Conservation (phyloP, 495 filamentous ascomycete species). For the Hypomontagnella monticulosa region DNA sequence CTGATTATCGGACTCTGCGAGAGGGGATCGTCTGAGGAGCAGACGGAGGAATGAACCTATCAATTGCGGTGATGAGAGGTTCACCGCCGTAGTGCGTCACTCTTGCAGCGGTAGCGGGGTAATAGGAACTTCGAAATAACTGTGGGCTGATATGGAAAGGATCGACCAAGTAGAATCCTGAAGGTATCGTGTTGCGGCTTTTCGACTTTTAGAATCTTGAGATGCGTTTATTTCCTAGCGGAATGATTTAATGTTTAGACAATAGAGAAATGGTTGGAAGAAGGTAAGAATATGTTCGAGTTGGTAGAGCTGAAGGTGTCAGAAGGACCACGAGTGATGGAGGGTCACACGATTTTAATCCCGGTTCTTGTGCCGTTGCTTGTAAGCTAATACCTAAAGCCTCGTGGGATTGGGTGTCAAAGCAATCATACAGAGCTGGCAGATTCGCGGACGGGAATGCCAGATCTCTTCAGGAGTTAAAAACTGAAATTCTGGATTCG, state of each 20-base stretch:
- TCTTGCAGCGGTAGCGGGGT: constrained; percentile 41
- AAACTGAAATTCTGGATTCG: constrained; percentile 26
- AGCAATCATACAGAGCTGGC: constrained; percentile 33
- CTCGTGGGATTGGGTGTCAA: constrained; percentile 36
- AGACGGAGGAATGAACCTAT: constrained; percentile 29
- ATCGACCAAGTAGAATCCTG: constrained; percentile 24
- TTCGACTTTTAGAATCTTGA: constrained; percentile 3
- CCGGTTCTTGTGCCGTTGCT: constrained; percentile 34
- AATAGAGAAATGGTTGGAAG: constrained; percentile 18
- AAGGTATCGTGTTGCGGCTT: constrained; percentile 14
- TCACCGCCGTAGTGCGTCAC: constrained; percentile 41
- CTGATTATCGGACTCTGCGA: constrained; percentile 13
- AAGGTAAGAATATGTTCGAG: constrained; percentile 6
- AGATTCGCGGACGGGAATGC: constrained; percentile 26
- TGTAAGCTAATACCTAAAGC: constrained; percentile 27
- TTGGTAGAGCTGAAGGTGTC: constrained; percentile 37
- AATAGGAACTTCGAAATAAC: constrained; percentile 33
- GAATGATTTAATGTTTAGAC: constrained; percentile 17
- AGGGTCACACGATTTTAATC: constrained; percentile 52
- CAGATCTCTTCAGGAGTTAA: constrained; percentile 35
- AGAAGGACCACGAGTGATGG: constrained; percentile 32
- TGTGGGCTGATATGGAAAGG: constrained; percentile 30
- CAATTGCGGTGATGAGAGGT: constrained; percentile 31
- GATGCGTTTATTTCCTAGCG: constrained; percentile 2
- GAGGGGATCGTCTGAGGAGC: constrained; percentile 12